Base-by-base conservation (phyloP, 768 basidiomycete genomes). In the Lactarius psammicola region DNA sequence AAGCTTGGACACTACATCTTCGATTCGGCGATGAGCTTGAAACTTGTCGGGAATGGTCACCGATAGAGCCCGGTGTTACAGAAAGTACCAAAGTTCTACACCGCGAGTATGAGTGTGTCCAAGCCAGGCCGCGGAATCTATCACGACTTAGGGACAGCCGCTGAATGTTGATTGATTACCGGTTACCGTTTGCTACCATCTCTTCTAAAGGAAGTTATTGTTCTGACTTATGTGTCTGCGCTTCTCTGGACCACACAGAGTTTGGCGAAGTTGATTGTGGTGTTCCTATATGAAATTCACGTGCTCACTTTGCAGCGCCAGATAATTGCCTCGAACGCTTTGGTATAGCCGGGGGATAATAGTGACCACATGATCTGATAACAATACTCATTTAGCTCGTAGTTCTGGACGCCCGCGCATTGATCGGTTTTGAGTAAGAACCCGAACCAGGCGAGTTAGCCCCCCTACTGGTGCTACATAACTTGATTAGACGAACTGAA, bases 401-500 rank as follows among this genome's bases (percentile, higher is more conserved):
- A 31, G 17, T 55, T 33, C 54, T 55, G 18, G 13, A 55, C 30
- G 4, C 54, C 18, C n/a, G 31, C 54, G 30, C 17, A 11, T 55
- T 55, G 54, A 55, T 55, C 54, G 54, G 30, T 18, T 55, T 31
- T 55, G 54, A 33, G 30, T 55, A 55, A 55, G 54, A n/a, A 33
- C 17, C 31, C 31, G 31, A 55, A 30, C 31, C 31, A 9, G 17
- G 30, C 17, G 30, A 54, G 7, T 20, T 18, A 17, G 54, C 30
- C 30, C 54, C 33, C n/a, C 30, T 33, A 8, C 28, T 15, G 53
- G 30, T 10, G 33, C 31, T 33, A 33, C 30, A 33, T 33, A 4
- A 33, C 54, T 33, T 33, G 20, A 55, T 55, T 51, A 15, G 49
- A n/a, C n/a, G n/a, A n/a, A n/a, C 3, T 55, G 54, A 55, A 54